Conservation (phyloP, 2,329 filamentous ascomycete genomes). For the Alternaria infectoria region DNA sequence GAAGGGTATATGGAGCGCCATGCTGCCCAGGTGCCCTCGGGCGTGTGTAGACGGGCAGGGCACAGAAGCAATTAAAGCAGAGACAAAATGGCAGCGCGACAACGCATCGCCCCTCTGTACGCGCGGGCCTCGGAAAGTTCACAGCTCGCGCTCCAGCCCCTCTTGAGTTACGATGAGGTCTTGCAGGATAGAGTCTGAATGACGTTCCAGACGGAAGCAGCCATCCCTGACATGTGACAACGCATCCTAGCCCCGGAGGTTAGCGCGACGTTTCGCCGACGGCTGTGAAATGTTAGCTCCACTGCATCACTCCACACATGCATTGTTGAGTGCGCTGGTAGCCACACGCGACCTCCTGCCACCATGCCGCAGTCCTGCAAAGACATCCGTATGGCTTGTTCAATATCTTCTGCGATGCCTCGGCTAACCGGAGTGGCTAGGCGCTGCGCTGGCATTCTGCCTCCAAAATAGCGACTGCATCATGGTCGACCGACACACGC, state of each 20-base stretch:
- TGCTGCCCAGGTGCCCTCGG: conserved; percentile 26
- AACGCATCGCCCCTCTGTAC: conserved; percentile 9
- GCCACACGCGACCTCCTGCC: conserved; percentile 4
- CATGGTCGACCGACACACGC: conserved; percentile 85
- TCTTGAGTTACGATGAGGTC: conserved; percentile 1
- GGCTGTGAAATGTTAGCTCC: conserved; percentile 4
- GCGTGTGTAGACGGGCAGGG: background rate
- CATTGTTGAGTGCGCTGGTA: conserved; percentile 1
- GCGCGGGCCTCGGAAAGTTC: conserved; percentile 7
- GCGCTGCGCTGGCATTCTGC: conserved; percentile 89
- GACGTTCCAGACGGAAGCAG: conserved; percentile 8
- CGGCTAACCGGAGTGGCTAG: conserved; percentile 56
- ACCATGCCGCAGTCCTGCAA: conserved; percentile 93
- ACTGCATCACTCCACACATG: conserved; percentile 8
- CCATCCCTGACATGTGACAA: conserved; percentile 29
- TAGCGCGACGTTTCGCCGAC: conserved; percentile 1
- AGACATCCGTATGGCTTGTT: conserved; percentile 79
- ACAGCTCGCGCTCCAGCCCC: conserved; percentile 2
- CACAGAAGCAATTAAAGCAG: conserved; percentile 4
- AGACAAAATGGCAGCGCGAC: conserved; percentile 1
- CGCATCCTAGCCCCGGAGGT: conserved; percentile 13
- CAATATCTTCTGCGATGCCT: background rate
- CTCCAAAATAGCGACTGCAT: conserved; percentile 97
- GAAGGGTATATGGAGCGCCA: conserved; percentile 64
- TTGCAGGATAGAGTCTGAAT: conserved; percentile 8